These are phyloP conservation scores for Kurtzmaniella quercitrusa DNA, from an alignment of 1,139 yeast genomes.

Conservation along the genomic window DNA sequence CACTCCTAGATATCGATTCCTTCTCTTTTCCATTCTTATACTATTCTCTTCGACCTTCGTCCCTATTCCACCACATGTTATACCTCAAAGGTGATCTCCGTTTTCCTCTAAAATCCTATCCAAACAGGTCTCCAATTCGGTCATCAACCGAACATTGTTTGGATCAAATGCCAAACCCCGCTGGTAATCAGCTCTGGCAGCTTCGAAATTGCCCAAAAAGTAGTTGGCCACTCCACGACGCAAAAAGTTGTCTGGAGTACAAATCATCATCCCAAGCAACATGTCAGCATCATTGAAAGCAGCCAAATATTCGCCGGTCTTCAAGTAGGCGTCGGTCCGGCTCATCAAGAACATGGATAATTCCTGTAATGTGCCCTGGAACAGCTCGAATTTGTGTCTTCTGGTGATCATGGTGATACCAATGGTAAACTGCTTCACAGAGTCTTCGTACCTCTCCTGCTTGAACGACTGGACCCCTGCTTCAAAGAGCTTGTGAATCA, in stretches of 20 bases:
- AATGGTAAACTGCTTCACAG: constrained; percentile 65
- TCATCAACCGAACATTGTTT: constrained; percentile 38
- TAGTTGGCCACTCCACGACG: constrained; percentile 75
- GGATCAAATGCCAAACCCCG: constrained; percentile 71
- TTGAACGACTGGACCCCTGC: constrained; percentile 65
- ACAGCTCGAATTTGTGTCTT: constrained; percentile 83
- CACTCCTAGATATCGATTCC: no score
- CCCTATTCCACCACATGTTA: background rate
- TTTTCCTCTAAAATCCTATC: constrained; percentile 48
- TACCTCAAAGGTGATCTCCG: constrained; percentile 38
- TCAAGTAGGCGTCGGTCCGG: constrained; percentile 78
- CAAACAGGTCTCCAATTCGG: constrained; percentile 42
- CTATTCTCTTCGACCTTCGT: no score
- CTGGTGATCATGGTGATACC: constrained; percentile 81
- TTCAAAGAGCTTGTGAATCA: constrained; percentile 72
- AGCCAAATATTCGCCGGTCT: constrained; percentile 57
- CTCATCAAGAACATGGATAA: constrained; percentile 67
- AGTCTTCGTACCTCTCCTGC: constrained; percentile 60
- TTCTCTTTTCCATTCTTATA: no score
- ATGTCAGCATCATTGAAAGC: constrained; percentile 84
- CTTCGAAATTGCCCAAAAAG: constrained; percentile 65
- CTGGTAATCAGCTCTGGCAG: constrained; percentile 72
- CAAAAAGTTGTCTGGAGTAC: constrained; percentile 74
- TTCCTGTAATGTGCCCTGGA: constrained; percentile 77
- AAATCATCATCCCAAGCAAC: constrained; percentile 57